phyloP scores from a whole-genome alignment of 225 moss, liverwort and hornwort species.

The Pseudisothecium myosuroides region DNA sequence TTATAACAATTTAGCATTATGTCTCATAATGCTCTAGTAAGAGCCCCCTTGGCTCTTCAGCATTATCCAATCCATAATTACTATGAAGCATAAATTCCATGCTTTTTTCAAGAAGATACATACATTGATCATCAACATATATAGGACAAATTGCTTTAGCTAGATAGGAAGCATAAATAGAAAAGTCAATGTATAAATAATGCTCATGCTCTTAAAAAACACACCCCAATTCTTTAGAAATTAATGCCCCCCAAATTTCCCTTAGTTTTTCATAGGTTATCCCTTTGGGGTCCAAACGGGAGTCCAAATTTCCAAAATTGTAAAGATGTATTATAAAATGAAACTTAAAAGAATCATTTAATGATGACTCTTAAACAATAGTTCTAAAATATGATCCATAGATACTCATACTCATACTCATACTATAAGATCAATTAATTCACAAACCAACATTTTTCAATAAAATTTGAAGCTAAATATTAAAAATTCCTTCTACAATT shows the following conservation, averaged over 20 bases:
- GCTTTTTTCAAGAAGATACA: background rate
- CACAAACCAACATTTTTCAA: background rate
- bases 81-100: background rate
- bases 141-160: background rate
- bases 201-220: background rate
- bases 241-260: background rate
- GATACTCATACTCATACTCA: background rate
- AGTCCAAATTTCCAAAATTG: background rate
- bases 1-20: background rate
- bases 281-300: rapidly evolving
- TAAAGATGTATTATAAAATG: background rate
- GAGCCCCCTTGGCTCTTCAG: rapidly evolving
- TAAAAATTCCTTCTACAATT: background rate
- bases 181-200: background rate
- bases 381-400: background rate
- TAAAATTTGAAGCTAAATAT: background rate
- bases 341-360: background rate
- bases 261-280: rapidly evolving
- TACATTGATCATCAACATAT: background rate
- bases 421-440: background rate
- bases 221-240: background rate
- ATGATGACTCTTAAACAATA: background rate
- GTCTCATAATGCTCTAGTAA: rapidly evolving
- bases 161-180: background rate
- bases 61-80: background rate